Evolutionary conservation across 1,284 basidiomycete species (phyloP).

Genomic region (Boletus putidus): DNA sequence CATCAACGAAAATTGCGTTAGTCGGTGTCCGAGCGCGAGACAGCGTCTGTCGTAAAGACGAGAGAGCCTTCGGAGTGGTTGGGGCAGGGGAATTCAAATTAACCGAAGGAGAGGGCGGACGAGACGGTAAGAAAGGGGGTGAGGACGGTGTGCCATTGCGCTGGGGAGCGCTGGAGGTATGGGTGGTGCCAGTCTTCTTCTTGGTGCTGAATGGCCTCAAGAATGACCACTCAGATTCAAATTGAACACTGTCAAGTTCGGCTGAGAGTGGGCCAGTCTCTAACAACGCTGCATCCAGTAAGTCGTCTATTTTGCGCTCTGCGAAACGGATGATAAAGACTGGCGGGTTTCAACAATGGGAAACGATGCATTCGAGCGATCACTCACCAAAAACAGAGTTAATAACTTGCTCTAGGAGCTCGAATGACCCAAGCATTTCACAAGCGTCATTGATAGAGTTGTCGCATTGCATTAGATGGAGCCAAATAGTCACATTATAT

Average conservation of each 20-base stretch:
- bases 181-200: constrained; percentile 54
- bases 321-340: constrained; percentile 95
- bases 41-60: constrained; percentile 64
- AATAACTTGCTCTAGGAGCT: constrained; percentile 82
- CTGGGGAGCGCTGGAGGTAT: constrained; percentile 37
- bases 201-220: constrained; percentile 72
- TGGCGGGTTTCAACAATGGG: constrained; percentile 35
- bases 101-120: constrained; percentile 51
- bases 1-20: constrained; percentile 54
- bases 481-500: constrained; percentile 85
- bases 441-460: constrained; percentile 71
- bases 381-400: constrained; percentile 88
- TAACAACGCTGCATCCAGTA: constrained; percentile 82
- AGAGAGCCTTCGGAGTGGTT: constrained; percentile 53
- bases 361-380: constrained; percentile 2
- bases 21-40: constrained; percentile 50
- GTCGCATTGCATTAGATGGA: constrained; percentile 89
- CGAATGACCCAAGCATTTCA: constrained; percentile 77
- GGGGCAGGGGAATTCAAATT: constrained; percentile 40
- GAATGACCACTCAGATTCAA: constrained; percentile 96
- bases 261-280: constrained; percentile 81
- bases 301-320: constrained; percentile 84
- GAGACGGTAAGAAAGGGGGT: constrained; percentile 46
- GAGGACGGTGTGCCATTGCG: constrained; percentile 41
- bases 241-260: constrained; percentile 82